Conservation (phyloP, 140 eudicot species). For the Bidens hawaiensis region DNA sequence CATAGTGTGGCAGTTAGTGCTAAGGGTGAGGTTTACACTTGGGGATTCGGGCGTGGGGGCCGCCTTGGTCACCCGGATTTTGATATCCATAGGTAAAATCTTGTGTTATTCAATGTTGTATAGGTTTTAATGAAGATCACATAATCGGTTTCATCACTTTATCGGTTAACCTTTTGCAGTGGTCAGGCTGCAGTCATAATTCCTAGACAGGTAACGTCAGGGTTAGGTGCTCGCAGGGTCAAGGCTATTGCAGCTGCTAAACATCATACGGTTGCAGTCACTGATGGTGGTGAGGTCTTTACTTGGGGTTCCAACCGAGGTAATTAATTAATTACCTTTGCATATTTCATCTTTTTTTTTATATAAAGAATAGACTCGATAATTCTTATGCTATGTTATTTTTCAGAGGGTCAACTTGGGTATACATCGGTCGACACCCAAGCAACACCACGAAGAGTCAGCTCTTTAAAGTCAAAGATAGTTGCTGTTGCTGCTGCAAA, state of each 20-base stretch:
- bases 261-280: conserved; percentile 95
- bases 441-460: conserved; percentile 96
- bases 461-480: conserved; percentile 73
- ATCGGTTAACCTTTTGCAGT: conserved; percentile 35
- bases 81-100: conserved; percentile 88
- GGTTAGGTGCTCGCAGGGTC: conserved; percentile 90
- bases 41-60: conserved; percentile 99
- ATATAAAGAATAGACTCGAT: neutral
- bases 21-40: conserved; percentile 84
- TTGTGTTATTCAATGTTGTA: neutral
- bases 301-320: conserved; percentile 99
- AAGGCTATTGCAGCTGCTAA: conserved; percentile 95
- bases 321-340: neutral
- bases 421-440: conserved; percentile 95
- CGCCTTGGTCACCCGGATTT: conserved; percentile 99
- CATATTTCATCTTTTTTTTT: neutral
- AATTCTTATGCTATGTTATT: neutral
- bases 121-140: neutral
- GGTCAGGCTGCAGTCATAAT: conserved; percentile 99
- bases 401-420: conserved; percentile 98
- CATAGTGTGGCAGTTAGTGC: conserved; percentile 91
- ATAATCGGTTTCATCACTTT: too few species aligned
- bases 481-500: conserved; percentile 96
- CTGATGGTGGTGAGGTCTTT: conserved; percentile 94
- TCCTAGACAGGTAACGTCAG: conserved; percentile 83